Percentiles rank a stretch among this genome's conserved stretches.
phyloP scores from a whole-genome alignment of 306 rosid species.

The Abrus precatorius region DNA sequence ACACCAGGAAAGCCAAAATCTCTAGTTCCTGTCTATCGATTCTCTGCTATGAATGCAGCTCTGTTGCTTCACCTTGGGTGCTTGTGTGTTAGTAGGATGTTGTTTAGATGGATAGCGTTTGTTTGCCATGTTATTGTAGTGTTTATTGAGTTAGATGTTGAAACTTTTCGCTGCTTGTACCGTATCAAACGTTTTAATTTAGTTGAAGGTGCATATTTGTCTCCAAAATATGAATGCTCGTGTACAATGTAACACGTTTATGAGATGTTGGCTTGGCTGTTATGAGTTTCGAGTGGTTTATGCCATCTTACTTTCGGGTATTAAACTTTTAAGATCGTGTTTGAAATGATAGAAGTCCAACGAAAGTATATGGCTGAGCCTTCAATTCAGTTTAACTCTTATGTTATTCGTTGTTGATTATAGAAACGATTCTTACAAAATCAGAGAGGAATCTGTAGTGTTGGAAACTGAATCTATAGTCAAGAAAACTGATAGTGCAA shows the following conservation, averaged over 20 bases:
- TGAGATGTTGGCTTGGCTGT: neutral
- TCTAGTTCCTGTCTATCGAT: constrained; percentile 17
- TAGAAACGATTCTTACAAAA: neutral
- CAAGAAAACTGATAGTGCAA: too few species aligned
- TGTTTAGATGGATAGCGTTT: constrained; percentile 29
- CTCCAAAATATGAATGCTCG: neutral
- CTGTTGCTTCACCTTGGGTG: constrained; percentile 40
- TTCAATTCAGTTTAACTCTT: neutral
- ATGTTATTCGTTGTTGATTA: neutral
- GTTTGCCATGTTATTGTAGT: constrained; percentile 37
- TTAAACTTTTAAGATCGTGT: neutral
- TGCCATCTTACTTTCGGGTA: neutral
- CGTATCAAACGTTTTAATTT: constrained; percentile 33
- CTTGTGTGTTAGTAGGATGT: constrained; percentile 31
- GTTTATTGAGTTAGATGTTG: constrained; percentile 33
- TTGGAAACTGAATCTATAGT: neutral
- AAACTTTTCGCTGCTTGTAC: constrained; percentile 43
- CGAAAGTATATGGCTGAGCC: neutral
- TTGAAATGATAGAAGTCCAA: neutral
- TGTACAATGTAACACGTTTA: constrained; percentile 14
- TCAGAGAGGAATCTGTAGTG: neutral
- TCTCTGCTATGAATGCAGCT: constrained; percentile 43
- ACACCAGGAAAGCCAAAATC: constrained; percentile 47
- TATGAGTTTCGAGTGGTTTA: constrained; percentile 1
- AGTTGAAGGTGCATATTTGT: constrained; percentile 28